Conservation (phyloP, 2,329 filamentous ascomycete genomes). For the Nannizziopsis barbatae region DNA sequence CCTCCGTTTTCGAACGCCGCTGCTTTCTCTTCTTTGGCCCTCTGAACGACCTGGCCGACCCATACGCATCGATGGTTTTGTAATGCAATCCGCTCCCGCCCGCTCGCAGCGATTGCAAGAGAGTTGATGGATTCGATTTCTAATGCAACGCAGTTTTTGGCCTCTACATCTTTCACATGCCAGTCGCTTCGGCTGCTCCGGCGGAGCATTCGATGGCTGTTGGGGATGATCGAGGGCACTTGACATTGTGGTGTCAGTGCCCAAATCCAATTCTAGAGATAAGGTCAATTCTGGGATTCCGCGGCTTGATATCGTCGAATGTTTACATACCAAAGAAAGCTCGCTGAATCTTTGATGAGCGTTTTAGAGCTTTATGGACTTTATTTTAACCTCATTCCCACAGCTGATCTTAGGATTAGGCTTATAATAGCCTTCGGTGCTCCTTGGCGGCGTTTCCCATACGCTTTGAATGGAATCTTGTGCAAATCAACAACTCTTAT, state of each 20-base stretch:
- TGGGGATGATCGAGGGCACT: conserved; percentile 1
- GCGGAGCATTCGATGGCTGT: not conserved
- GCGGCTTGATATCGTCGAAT: not conserved
- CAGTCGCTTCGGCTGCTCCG: conserved; percentile 8
- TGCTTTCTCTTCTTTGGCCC: conserved; percentile 7
- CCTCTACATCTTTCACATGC: conserved; percentile 11
- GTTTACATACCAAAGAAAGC: too few relatives aligned
- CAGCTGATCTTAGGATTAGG: not conserved
- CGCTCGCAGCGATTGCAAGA: conserved; percentile 8
- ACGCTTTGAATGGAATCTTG: not conserved
- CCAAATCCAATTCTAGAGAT: not conserved
- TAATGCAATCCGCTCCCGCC: conserved; percentile 8
- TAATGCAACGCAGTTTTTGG: conserved; percentile 8
- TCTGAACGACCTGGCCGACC: conserved; percentile 8
- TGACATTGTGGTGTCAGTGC: not conserved
- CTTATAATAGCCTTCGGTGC: not conserved
- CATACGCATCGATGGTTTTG: conserved; percentile 9
- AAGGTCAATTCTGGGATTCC: not conserved
- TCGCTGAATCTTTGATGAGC: too few relatives aligned
- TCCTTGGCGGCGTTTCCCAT: conserved; percentile 1
- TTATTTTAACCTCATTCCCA: not conserved
- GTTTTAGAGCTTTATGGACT: too few relatives aligned
- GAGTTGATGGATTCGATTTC: conserved; percentile 7
- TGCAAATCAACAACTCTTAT: not conserved
- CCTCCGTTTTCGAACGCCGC: conserved; percentile 5